Base-by-base conservation (phyloP, 208 protist species). In the Leishmania major region DNA sequence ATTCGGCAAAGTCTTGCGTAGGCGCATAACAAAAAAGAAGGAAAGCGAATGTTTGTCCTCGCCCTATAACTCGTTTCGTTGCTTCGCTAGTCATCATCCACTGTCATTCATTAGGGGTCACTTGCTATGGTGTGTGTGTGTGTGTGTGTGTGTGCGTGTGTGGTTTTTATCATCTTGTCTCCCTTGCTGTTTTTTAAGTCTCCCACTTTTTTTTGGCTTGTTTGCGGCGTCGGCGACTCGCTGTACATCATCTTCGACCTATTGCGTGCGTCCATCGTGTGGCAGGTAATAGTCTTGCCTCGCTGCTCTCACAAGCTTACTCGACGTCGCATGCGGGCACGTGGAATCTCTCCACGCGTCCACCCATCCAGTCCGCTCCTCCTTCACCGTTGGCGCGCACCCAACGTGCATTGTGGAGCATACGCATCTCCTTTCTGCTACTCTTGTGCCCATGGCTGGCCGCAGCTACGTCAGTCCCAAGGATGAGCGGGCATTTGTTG, bases 401-500 rank as follows among this genome's bases (percentile, higher is more conserved):
- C 40, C 43, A 5, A 8, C 45, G 3, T 62, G 7, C 7, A 40
- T 17, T 6, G n/a, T 7, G 22, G 10, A 55, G 73, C 73, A 47
- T 17, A 45, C 43, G 22, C 8, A 53, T 55, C 31, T n/a, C 28
- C 5, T 3, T 62, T 75, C 11, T 62, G 25, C 25, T 49, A 28
- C 8, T 47, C 2, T 22, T 77, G 40, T 7, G n/a, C 17, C 11
- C 37, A 83, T 83, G 78, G 72, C 72, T 10, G 64, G 76, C 13
- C 64, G 66, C 66, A 74, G 76, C 73, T 85, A 94, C 90, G 89
- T 90, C 86, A 75, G 83, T 83, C 77, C 79, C 2, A 88, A 87
- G 60, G 95, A 98, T 72, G 84, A 87, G 62, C 79, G 80, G 62
- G 91, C 80, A 22, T 98, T 98, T 84, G 53, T 76, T 0, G 62